A percentile compares a stretch with the other conserved stretches of the same genome.
phyloP scores from a whole-genome alignment of 1,139 yeast genomes.

The Cylindricascospora bacillispora region DNA sequence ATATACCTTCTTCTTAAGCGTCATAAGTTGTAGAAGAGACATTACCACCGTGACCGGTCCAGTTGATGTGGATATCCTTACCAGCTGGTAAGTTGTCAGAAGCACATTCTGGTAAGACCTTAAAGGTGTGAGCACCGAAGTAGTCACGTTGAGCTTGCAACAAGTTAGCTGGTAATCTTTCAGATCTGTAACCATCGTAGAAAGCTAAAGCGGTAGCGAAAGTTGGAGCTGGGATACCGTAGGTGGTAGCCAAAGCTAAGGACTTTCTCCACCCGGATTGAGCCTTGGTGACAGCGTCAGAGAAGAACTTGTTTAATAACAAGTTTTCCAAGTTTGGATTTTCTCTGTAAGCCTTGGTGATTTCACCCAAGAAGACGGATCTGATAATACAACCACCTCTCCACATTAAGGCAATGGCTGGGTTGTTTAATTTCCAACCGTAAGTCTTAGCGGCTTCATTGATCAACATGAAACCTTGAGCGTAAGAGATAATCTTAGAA shows the following conservation, averaged over 20 bases:
- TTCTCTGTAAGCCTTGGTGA: constrained; percentile 91
- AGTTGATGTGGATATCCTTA: constrained; percentile 86
- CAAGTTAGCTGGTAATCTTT: constrained; percentile 90
- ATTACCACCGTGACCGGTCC: constrained; percentile 99
- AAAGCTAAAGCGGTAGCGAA: constrained; percentile 92
- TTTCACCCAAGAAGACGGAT: constrained; percentile 95
- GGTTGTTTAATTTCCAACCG: constrained; percentile 95
- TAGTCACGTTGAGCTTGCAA: constrained; percentile 99
- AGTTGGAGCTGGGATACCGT: constrained; percentile 96
- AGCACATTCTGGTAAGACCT: constrained; percentile 80
- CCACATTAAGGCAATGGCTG: constrained; percentile 99
- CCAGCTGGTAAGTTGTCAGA: constrained; percentile 64
- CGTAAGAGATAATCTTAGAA: constrained; percentile 94
- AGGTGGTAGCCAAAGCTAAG: constrained; percentile 60
- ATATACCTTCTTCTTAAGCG: no score
- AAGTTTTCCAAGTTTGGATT: constrained; percentile 90
- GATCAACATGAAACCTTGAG: constrained; percentile 99
- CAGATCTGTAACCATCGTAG: constrained; percentile 99
- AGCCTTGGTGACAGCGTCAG: constrained; percentile 82
- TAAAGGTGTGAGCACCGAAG: constrained; percentile 99
- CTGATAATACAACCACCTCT: constrained; percentile 99
- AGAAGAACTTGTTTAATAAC: constrained; percentile 91
- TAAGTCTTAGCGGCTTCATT: constrained; percentile 97
- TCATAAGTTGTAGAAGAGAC: constrained; percentile 89
- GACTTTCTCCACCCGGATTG: constrained; percentile 93